Base-by-base conservation (phyloP, 2,329 filamentous ascomycete genomes). In the Fusarium sp. region DNA sequence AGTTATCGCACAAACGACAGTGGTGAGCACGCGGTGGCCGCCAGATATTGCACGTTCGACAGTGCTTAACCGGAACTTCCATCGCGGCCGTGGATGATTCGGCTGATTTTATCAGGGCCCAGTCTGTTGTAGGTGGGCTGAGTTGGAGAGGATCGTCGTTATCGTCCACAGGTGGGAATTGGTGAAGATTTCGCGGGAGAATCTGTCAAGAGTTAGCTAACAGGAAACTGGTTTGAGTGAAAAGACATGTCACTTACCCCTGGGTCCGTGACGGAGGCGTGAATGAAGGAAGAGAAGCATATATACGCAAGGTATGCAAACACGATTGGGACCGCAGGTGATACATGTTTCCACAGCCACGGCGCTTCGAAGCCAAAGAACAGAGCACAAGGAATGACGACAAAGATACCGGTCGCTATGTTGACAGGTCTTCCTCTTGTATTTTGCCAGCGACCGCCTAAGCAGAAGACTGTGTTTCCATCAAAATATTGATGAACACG, bases 51-150 rank as follows among this genome's bases (percentile, higher is more conserved):
- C 96, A 99, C 19, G 94, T 97, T 77, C 94, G 95, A 87, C 96
- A 99, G 82, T 97, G 98, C 82, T 99, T 98, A 65, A 95, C 94
- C 0, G 96, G 96, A 3, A 99, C 94, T 78, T 99, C 96, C 93
- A 99, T 98, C 7, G 94, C 94, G 10, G 94, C 92, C 33, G 92
- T 92, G 11, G 88, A 84, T 40, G 84, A 89, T 62, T 91, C 91
- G 38, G 91, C 88, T 11, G 94, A 93, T 75, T 94, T 92, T 72
- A 98, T 92, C 83, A 97, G 89, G 9, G 93, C 92, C 96, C 96
- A 99, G 78, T 97, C 94, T 52, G 93, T 98, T 8, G 92, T 96
- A 2, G 94, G 89, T 19, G 94, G 95, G 1, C 92, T 94, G 43
- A 97, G 81, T 36, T 89, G 87, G 39, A 98, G 84, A 7, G 94